These are phyloP conservation scores for Fusarium lateritium DNA, from an alignment of 2,329 filamentous ascomycete species.

Conservation along the genomic window DNA sequence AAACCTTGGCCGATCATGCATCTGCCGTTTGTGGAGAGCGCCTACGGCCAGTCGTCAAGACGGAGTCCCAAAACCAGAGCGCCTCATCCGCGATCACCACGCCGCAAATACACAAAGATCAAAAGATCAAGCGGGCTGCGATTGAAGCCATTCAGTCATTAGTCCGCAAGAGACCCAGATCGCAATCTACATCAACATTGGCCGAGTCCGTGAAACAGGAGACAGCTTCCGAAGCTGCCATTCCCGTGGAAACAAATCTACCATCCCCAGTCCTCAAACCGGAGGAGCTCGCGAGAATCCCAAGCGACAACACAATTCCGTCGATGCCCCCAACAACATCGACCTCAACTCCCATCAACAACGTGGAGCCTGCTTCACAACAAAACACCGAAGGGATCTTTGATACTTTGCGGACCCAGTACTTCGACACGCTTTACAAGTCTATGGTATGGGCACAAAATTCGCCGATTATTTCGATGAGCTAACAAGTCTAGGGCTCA, in stretches of 20 bases:
- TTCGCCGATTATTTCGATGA: neutral
- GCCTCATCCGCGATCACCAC: constrained; percentile 56
- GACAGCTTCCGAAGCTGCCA: constrained; percentile 29
- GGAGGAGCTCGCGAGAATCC: constrained; percentile 29
- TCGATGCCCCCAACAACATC: neutral
- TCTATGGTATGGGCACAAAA: constrained; percentile 67
- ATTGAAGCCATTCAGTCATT: constrained; percentile 76
- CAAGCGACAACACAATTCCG: neutral
- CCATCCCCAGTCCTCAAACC: constrained; percentile 40
- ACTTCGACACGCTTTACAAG: constrained; percentile 73
- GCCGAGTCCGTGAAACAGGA: constrained; percentile 48
- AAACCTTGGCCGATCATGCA: constrained; percentile 65
- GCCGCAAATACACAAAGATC: constrained; percentile 63
- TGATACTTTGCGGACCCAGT: constrained; percentile 70
- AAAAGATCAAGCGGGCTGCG: constrained; percentile 69
- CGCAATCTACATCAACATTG: constrained; percentile 59
- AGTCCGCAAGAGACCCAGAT: constrained; percentile 66
- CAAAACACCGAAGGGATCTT: constrained; percentile 68
- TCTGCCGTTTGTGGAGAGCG: constrained; percentile 57
- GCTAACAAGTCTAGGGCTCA: constrained; percentile 68
- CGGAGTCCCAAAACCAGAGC: constrained; percentile 33
- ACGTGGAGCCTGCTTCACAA: constrained; percentile 43
- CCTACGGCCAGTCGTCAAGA: constrained; percentile 40
- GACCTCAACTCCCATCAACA: constrained; percentile 5
- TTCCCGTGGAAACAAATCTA: constrained; percentile 34